These are phyloP conservation scores for Prunus kanzakura DNA, from an alignment of 306 rosid genomes.

Conservation along the genomic window DNA sequence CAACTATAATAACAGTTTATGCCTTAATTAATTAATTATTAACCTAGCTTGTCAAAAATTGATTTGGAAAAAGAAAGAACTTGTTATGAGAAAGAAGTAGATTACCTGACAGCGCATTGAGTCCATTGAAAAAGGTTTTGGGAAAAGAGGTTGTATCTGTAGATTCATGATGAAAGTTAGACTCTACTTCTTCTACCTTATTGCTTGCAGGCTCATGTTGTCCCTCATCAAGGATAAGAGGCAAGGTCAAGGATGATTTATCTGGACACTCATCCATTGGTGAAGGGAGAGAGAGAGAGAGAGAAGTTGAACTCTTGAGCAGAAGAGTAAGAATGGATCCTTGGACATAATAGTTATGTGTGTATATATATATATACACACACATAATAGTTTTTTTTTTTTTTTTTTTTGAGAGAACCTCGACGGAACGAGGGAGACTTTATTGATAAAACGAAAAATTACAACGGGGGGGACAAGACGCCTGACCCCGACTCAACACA, in stretches of 20 bases:
- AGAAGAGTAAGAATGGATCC: neutral
- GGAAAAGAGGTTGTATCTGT: slow-evolving; percentile 25
- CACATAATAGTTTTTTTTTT: too few species aligned
- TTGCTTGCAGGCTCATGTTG: neutral
- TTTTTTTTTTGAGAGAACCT: too few species aligned
- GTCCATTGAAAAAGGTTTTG: slow-evolving; percentile 41
- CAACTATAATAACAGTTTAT: neutral
- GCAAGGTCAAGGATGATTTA: slow-evolving; percentile 19
- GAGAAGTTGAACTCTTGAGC: neutral
- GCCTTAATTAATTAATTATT: neutral
- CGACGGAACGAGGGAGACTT: too few species aligned
- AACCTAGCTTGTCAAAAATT: too few species aligned
- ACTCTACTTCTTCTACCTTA: slow-evolving; percentile 21
- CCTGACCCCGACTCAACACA: too few species aligned
- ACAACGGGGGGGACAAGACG: too few species aligned
- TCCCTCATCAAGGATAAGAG: slow-evolving; percentile 28
- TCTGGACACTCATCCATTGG: slow-evolving; percentile 17
- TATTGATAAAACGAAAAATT: too few species aligned
- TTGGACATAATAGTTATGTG: neutral
- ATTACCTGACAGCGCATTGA: slow-evolving; percentile 41
- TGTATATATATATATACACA: too few species aligned
- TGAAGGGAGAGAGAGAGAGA: neutral
- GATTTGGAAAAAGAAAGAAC: too few species aligned
- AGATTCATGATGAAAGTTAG: neutral
- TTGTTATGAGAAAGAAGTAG: neutral